phyloP scores from a whole-genome alignment of 202 grass and related monocot genomes.

The Dendrocalamus latiflorus region DNA sequence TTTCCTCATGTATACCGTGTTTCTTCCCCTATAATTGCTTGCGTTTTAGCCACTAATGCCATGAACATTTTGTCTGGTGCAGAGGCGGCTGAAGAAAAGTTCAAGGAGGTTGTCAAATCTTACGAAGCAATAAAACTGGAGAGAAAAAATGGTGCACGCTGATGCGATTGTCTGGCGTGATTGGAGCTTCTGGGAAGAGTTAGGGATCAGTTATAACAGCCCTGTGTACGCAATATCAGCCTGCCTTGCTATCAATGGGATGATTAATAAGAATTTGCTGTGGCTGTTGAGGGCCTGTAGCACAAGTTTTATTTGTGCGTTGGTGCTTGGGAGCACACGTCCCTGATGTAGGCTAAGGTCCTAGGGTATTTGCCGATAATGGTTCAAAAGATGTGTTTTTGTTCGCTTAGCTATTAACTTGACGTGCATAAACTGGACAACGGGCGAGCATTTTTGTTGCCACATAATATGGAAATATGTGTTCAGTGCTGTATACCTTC shows the following conservation, averaged over 20 bases:
- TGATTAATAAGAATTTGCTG: neutral
- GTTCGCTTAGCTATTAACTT: neutral
- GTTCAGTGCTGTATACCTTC: neutral
- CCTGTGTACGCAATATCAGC: neutral
- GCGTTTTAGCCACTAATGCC: neutral
- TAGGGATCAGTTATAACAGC: neutral
- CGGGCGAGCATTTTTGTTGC: conserved; percentile 27
- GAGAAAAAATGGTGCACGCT: conserved; percentile 54
- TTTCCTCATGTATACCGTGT: neutral
- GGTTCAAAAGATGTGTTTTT: conserved; percentile 3
- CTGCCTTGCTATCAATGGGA: conserved; percentile 2
- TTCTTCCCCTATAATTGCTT: neutral
- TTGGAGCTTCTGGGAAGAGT: neutral
- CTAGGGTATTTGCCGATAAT: conserved; percentile 30
- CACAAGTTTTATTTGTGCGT: neutral
- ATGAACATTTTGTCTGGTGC: conserved; percentile 9
- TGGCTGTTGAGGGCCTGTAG: neutral
- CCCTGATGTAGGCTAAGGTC: conserved; percentile 26
- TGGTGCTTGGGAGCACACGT: neutral
- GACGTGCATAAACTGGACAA: conserved; percentile 19
- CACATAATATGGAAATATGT: neutral
- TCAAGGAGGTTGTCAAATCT: conserved; percentile 90
- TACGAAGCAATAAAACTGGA: conserved; percentile 95
- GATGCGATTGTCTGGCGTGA: neutral
- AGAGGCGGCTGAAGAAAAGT: conserved; percentile 86